Base-by-base conservation (phyloP, 495 filamentous ascomycete species). In the Podospora tetraspora region DNA sequence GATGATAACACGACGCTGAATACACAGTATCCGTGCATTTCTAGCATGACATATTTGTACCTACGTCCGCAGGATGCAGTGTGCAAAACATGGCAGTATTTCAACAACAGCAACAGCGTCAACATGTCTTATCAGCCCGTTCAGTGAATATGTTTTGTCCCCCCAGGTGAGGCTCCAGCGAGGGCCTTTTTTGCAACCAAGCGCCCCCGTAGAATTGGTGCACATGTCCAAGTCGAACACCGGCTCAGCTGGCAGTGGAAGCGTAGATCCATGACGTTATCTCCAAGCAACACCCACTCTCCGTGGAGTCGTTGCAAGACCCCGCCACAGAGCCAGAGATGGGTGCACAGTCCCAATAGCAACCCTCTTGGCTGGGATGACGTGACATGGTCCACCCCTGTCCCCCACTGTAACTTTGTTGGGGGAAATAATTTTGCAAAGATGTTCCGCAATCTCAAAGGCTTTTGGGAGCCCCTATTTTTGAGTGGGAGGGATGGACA, bases 311-410 rank as follows among this genome's bases (percentile, higher is more conserved):
- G 34, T 43, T 43, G 34, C 29, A 6, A 30, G 29, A 6, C 29
- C 29, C 27, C 27, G 4, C 27, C 27, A 27, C 27, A 27, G 27
- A 1, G 9, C 3, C 8, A 30, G 29, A 9, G 34, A 16, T 43
- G 13, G 37, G 43, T 52, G n/a, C 43, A 52, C 43, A n/a, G 43
- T 52, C 19, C 7, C 5, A 52, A 52, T 52, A 27, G 60, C 60
- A 32, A 19, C 29, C 25, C 7, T 62, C 27, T 32, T 62, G 27
- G 22, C 63, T 32, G 63, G 63, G 63, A 65, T 65, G 63, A 71
- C 70, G 70, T 71, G 70, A 71, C 66, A 52, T 52, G 43, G 43
- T n/a, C 19, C 43, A 52, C 66, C 37, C 19, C 56, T 22, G 63
- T 19, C 27, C 21, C 59, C 66, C 19, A 27, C 69, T 30, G 19